Conservation (phyloP, 2,329 filamentous ascomycete genomes). For the Penicillium sp. region DNA sequence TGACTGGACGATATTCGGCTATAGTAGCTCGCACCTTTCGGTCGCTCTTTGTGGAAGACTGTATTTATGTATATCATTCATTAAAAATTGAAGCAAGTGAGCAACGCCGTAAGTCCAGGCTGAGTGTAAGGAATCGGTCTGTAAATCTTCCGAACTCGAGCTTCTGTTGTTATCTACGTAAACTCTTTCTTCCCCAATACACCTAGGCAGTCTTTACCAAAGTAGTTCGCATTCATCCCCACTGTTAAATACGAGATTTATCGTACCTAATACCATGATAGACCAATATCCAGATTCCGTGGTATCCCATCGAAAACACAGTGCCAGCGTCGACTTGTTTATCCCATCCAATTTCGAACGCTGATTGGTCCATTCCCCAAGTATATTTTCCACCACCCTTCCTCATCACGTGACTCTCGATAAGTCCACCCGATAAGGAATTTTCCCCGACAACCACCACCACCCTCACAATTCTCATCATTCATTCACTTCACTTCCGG, state of each 20-base stretch:
- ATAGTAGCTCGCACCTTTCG: not conserved
- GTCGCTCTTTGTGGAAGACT: not conserved
- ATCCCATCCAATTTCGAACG: not conserved
- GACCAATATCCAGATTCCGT: no score
- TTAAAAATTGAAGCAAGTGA: no score
- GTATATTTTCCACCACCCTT: not conserved
- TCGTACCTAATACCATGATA: not conserved
- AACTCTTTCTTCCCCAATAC: not conserved
- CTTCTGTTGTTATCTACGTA: not conserved
- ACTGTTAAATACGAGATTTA: not conserved
- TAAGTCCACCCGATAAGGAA: constrained; percentile 16
- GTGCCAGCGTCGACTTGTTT: not conserved
- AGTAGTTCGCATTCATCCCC: no score
- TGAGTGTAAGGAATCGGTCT: no score
- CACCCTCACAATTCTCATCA: not conserved
- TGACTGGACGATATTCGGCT: not conserved
- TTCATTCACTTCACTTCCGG: not conserved
- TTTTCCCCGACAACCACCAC: constrained; percentile 12
- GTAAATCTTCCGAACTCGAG: no score
- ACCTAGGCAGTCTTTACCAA: not conserved
- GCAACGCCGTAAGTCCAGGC: no score
- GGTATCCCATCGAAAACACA: no score
- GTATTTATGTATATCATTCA: no score
- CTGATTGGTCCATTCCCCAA: not conserved
- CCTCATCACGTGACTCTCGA: constrained; percentile 4